A percentile compares a stretch with the other conserved stretches of the same genome.
Conservation (phyloP, 768 basidiomycete genomes). For the Tephrocybe sp. region DNA sequence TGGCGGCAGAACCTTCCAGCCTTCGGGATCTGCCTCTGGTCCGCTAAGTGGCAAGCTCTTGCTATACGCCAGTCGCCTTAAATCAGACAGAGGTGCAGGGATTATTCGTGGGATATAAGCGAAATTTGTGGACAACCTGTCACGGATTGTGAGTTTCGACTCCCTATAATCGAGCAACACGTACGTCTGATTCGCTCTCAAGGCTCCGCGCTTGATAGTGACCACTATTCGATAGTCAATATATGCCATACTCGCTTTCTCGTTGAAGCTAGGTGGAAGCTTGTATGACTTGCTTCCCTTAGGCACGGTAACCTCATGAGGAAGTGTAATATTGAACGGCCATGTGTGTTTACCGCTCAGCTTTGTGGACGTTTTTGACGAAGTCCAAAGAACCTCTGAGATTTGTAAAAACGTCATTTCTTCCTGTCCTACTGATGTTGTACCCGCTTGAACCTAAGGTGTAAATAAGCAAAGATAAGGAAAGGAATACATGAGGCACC, state of each 20-base stretch:
- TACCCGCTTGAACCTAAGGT: slow-evolving; percentile 43
- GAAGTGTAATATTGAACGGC: slow-evolving; percentile 49
- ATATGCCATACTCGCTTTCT: slow-evolving; percentile 54
- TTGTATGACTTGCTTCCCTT: slow-evolving; percentile 36
- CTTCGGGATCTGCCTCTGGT: slow-evolving; percentile 36
- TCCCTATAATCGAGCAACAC: too few species aligned
- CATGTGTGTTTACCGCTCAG: slow-evolving; percentile 45
- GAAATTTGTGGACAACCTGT: slow-evolving; percentile 25
- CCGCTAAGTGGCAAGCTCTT: slow-evolving; percentile 30
- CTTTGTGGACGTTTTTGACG: slow-evolving; percentile 30
- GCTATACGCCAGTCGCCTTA: slow-evolving; percentile 34
- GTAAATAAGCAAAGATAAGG: too few species aligned
- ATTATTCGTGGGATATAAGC: slow-evolving; percentile 31
- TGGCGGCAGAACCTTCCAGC: slow-evolving; percentile 34
- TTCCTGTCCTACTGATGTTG: slow-evolving; percentile 57
- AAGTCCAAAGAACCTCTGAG: slow-evolving; percentile 43
- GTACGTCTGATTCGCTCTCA: slow-evolving; percentile 53
- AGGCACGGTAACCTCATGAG: slow-evolving; percentile 38
- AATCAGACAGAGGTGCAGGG: slow-evolving; percentile 34
- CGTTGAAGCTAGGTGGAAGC: slow-evolving; percentile 55
- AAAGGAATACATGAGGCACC: too few species aligned
- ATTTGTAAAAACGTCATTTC: slow-evolving; percentile 46
- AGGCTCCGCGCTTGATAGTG: slow-evolving; percentile 46
- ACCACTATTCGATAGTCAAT: slow-evolving; percentile 56
- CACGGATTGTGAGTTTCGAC: too few species aligned